Evolutionary conservation across 2,329 filamentous ascomycete genomes (phyloP).

Genomic region (Colletotrichum limetticola): DNA sequence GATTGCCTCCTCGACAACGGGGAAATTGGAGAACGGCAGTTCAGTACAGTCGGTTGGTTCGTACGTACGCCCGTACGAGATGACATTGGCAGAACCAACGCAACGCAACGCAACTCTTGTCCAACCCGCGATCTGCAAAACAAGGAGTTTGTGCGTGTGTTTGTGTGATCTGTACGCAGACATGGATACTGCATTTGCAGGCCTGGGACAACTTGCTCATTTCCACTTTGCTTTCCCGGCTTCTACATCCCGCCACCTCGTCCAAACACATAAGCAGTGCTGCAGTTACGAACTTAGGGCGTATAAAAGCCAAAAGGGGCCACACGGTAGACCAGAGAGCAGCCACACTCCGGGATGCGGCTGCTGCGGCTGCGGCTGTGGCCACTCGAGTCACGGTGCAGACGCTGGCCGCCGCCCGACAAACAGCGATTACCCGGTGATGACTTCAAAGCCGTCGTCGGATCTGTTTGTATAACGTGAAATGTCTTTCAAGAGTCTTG

Average conservation of each 20-base stretch:
- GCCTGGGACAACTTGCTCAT: constrained; percentile 14
- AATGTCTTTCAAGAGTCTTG: constrained; percentile 5
- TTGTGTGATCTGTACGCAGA: constrained; percentile 3
- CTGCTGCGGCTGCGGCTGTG: background rate
- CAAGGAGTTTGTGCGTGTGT: constrained; percentile 16
- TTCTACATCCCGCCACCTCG: background rate
- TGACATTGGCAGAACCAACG: background rate
- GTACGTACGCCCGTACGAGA: constrained; percentile 1
- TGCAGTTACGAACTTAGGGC: background rate
- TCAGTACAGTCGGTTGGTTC: background rate
- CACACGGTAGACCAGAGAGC: background rate
- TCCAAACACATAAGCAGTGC: background rate
- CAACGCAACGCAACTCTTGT: background rate
- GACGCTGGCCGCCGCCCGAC: constrained; percentile 5
- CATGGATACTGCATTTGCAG: constrained; percentile 9
- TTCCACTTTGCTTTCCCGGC: background rate
- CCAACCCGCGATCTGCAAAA: constrained; percentile 20
- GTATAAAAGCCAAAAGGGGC: background rate
- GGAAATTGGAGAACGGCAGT: background rate
- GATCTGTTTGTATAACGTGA: constrained; percentile 15
- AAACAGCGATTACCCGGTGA: background rate
- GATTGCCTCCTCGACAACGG: background rate
- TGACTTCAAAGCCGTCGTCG: constrained; percentile 1
- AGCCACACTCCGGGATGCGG: background rate
- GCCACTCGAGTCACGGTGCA: constrained; percentile 3